Evolutionary conservation across 495 filamentous ascomycete species (phyloP).

Genomic region (Copromyces sp.): DNA sequence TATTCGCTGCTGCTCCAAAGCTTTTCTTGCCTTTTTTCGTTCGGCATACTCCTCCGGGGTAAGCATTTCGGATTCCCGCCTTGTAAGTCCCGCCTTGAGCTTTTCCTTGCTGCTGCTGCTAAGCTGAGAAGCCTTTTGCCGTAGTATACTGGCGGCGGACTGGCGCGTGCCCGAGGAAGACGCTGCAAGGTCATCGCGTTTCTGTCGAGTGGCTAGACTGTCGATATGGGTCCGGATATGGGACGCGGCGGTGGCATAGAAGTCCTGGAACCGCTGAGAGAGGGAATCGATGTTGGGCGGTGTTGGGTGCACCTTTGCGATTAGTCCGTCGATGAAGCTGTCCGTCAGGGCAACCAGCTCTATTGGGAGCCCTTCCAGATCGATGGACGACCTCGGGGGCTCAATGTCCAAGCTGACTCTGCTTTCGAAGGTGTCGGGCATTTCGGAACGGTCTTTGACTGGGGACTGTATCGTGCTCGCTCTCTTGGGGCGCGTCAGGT

Average conservation of each 20-base stretch:
- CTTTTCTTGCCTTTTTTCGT: slow-evolving; percentile 63
- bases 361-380: slow-evolving; percentile 80
- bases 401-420: slow-evolving; percentile 44
- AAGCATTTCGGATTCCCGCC: slow-evolving; percentile 59
- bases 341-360: slow-evolving; percentile 86
- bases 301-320: slow-evolving; percentile 73
- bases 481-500: slow-evolving; percentile 36
- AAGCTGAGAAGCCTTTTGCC: slow-evolving; percentile 42
- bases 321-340: slow-evolving; percentile 87
- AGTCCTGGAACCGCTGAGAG: slow-evolving; percentile 84
- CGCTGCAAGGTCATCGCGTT: slow-evolving; percentile 46
- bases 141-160: slow-evolving; percentile 42
- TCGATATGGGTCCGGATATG: slow-evolving; percentile 86
- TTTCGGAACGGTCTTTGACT: slow-evolving; percentile 24
- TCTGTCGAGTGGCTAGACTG: slow-evolving; percentile 62
- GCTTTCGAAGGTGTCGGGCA: slow-evolving; percentile 41
- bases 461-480: slow-evolving; percentile 50
- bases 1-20: slow-evolving; percentile 62
- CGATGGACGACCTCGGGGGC: slow-evolving; percentile 45
- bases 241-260: slow-evolving; percentile 72
- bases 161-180: slow-evolving; percentile 38
- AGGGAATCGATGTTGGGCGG: slow-evolving; percentile 79
- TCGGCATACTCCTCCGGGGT: slow-evolving; percentile 75
- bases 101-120: slow-evolving; percentile 40
- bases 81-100: slow-evolving; percentile 24